phyloP scores from a whole-genome alignment of 768 basidiomycete species.

The Boletus reticuloceps region DNA sequence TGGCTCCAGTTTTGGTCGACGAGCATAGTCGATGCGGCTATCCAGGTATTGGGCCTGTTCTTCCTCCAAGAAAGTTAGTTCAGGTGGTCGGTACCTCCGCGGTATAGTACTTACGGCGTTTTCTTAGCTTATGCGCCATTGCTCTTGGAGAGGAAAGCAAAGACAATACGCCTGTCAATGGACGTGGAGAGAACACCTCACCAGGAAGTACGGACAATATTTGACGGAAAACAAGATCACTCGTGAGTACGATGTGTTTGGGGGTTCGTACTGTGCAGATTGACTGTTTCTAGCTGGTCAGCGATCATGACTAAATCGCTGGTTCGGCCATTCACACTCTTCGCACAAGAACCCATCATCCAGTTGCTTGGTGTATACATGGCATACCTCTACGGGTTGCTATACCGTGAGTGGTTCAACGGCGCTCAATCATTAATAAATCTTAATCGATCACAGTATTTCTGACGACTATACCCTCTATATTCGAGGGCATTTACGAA shows the following conservation, averaged over 20 bases:
- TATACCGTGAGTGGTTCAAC: slow-evolving; percentile 46
- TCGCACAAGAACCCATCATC: slow-evolving; percentile 59
- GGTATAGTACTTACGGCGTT: too few species aligned
- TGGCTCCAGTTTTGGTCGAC: slow-evolving; percentile 60
- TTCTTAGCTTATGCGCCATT: slow-evolving; percentile 27
- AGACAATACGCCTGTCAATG: slow-evolving; percentile 40
- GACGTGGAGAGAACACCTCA: slow-evolving; percentile 45
- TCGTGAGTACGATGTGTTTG: slow-evolving; percentile 34
- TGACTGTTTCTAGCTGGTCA: slow-evolving; percentile 42
- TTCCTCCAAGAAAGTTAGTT: slow-evolving; percentile 62
- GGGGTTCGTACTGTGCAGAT: neutral
- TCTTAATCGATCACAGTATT: slow-evolving; percentile 46
- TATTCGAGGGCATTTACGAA: slow-evolving; percentile 55
- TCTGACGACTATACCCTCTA: slow-evolving; percentile 60
- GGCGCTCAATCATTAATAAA: neutral
- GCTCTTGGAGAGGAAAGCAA: slow-evolving; percentile 50
- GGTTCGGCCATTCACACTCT: slow-evolving; percentile 65
- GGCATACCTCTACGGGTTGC: slow-evolving; percentile 63
- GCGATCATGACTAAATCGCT: slow-evolving; percentile 51
- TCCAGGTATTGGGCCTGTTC: slow-evolving; percentile 57
- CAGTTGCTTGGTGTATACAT: slow-evolving; percentile 67
- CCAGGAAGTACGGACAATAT: slow-evolving; percentile 46
- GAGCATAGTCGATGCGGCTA: slow-evolving; percentile 49
- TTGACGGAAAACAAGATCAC: slow-evolving; percentile 39
- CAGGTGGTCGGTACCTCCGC: neutral